Evolutionary conservation across 345 rosid species (phyloP).

Genomic region (Brassica incana): DNA sequence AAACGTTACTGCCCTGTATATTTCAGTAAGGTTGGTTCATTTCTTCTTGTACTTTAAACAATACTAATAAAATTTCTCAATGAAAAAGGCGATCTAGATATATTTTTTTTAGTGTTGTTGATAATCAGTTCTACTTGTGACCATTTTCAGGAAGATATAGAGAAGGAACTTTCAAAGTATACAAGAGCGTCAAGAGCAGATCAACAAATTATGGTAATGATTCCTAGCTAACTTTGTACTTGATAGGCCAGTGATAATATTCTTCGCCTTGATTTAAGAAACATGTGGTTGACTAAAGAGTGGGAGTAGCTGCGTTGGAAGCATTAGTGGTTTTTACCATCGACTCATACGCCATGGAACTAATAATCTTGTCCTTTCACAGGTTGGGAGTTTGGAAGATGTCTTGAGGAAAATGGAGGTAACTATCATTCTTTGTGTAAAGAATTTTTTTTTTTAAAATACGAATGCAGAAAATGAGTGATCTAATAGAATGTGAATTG

Average conservation of each 20-base stretch:
- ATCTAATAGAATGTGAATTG: conserved; percentile 17
- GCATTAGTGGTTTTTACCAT: not conserved
- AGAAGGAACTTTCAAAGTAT: conserved; percentile 74
- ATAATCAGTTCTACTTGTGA: not conserved
- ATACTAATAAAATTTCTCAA: not conserved
- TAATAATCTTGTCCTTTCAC: conserved; percentile 26
- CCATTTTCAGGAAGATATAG: conserved; percentile 72
- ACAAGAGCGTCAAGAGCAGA: conserved; percentile 75
- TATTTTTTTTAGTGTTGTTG: not conserved
- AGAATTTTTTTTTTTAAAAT: not conserved
- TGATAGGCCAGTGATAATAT: not conserved
- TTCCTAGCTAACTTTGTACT: not conserved
- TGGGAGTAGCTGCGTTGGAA: not conserved
- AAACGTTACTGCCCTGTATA: conserved; percentile 87
- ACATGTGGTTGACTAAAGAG: not conserved
- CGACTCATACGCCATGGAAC: not conserved
- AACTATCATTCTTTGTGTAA: not conserved
- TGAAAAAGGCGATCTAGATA: not conserved
- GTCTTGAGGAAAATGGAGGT: conserved; percentile 95
- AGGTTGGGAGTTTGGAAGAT: conserved; percentile 96
- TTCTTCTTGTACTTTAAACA: not conserved
- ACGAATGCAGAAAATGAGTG: not conserved
- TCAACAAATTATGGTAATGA: conserved; percentile 80
- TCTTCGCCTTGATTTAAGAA: not conserved
- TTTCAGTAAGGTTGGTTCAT: conserved; percentile 92